Conservation (phyloP, 768 basidiomycete genomes). For the Cubamyces sp. region DNA sequence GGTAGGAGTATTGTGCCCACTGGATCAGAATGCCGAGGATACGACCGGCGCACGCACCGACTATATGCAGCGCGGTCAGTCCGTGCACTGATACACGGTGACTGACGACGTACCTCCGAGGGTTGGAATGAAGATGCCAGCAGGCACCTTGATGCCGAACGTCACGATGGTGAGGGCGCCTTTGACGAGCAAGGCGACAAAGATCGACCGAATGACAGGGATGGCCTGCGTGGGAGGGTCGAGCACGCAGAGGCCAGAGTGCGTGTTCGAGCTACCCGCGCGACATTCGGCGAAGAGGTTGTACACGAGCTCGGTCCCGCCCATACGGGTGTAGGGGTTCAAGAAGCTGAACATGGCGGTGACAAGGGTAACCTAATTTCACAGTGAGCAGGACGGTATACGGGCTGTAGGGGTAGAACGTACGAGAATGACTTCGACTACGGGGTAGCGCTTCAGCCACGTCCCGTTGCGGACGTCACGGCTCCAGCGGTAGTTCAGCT, state of each 20-base stretch:
- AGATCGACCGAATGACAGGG: conserved; percentile 66
- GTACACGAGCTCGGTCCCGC: conserved; percentile 94
- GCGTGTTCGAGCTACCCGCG: conserved; percentile 53
- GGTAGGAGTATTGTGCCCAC: conserved; percentile 67
- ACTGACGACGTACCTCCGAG: conserved; percentile 51
- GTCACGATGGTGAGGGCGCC: conserved; percentile 82
- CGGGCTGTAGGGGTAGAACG: conserved; percentile 30
- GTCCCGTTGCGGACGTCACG: conserved; percentile 80
- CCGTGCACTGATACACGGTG: background rate
- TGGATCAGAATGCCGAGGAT: conserved; percentile 84
- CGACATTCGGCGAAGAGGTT: conserved; percentile 89
- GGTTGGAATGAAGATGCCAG: conserved; percentile 97
- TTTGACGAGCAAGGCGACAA: conserved; percentile 82
- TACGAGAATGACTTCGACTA: conserved; percentile 83
- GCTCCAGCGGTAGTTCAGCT: conserved; percentile 88
- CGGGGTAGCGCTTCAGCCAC: conserved; percentile 79
- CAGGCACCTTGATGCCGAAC: conserved; percentile 90
- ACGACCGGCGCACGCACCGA: conserved; percentile 92
- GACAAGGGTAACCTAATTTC: conserved; percentile 67
- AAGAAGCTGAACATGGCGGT: conserved; percentile 83
- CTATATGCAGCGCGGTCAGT: conserved; percentile 33
- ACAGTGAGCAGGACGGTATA: too few species aligned
- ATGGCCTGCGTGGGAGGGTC: conserved; percentile 61
- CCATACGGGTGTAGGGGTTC: conserved; percentile 91
- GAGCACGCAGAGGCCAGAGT: conserved; percentile 72